Evolutionary conservation across 1,284 basidiomycete species (phyloP), one percentile per base, ranked within the genome.

Genomic region (Takashimella tepidaria): DNA sequence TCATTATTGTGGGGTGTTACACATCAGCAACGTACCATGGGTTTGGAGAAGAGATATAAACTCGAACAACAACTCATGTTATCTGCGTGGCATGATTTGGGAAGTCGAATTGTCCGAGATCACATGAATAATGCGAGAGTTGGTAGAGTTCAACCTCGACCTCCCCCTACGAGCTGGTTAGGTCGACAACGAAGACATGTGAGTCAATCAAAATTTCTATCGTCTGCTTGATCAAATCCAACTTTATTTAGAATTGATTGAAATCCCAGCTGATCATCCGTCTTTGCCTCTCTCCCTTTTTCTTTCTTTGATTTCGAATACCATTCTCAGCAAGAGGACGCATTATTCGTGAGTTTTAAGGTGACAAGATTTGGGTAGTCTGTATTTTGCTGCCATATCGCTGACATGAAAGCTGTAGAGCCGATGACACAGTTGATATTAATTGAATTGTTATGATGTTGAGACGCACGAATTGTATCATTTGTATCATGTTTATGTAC

Each of bases 61-160:
- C 79, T 81, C 48, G 90, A 93, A 70, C 87, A 90, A 60, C 82
- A 85, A 61, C 79, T 90, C 51, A 86, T 93, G 84, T 77, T 90
- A 21, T 81, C 84, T 49, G 82, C 84, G 10, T 79, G 90, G 59
- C 88, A 91, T 68, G 79, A 78, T 42, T 73, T 83, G 41, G 86
- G 88, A 3, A 84, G 87, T 79, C 78, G 80, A 44, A 80, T 78
- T 13, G 77, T 82, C 43, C 81, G 87, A 56, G 80, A 79, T 44
- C 70, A 72, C 49, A 45, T 74, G 23, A 50, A 47, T 10, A 50
- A 48, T 6, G 62, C 63, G 16, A 61, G 57, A 5, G 46, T 56
- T 16, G 58, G 57, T 31, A 59, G 70, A 21, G 66, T 63, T 49
- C 75, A 77, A 51, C 73, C 72, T 41, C 76, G 76, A n/a, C 75